Evolutionary conservation across 2,329 filamentous ascomycete genomes (phyloP), one percentile per base, ranked within the genome.

Genomic region (Beauveria bassiana): DNA sequence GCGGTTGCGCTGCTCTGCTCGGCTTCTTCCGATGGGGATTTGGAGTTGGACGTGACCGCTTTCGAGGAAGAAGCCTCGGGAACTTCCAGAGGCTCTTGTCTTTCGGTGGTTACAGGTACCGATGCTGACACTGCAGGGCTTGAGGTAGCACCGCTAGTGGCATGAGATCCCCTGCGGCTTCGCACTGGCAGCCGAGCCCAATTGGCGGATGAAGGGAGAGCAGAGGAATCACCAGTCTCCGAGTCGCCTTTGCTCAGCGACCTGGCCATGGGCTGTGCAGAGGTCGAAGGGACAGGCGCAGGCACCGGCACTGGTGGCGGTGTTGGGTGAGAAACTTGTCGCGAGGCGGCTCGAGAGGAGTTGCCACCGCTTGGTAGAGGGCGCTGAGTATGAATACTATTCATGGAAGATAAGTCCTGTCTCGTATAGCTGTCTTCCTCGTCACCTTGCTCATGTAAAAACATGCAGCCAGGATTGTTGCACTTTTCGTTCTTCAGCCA

Each of bases 381-480:
- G 42, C 88, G 84, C 68, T 91, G 91, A 1, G 89, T 92, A 64
- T 88, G 90, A 61, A 92, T 87, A 63, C 90, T 93, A 69, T 97
- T 98, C 81, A 97, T 90, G 20, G 93, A 96, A 1, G 93, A 98
- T 43, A 98, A 77, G 73, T 97, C 93, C 72, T 97, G 92, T 53
- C 95, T 85, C 9, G 91, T 96, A 72, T 96, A 98, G 75, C 92
- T 97, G 70, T 98, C 93, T 67, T 95, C 93, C 68, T 97, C 95
- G 70, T 99, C 95, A n/a, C 95, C 96, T 45, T 95, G 90, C 75
- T 99, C 96, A 71, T 99, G 95, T 56, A 99, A 77, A 74, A 99
- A 99, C 85, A 97, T 99, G 79, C 95, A 99, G 65, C 95, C 93
- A 57, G 93, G 87, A 70, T 99, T 99, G 61, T 90, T 92, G 75